Conservation (phyloP, 2,329 filamentous ascomycete species). For the Zasmidium angulare region DNA sequence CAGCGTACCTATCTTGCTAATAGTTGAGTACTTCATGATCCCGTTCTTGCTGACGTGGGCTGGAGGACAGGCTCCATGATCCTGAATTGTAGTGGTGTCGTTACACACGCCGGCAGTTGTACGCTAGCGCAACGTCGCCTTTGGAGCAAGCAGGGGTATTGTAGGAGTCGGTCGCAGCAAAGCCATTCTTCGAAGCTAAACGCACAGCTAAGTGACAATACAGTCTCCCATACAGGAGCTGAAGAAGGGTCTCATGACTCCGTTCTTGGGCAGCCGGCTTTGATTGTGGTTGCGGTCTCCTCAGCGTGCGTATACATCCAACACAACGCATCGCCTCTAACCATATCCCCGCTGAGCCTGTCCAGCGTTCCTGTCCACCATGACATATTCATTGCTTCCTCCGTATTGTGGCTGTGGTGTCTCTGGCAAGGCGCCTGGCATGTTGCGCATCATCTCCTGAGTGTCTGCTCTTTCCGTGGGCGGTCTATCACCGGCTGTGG, state of each 20-base stretch:
- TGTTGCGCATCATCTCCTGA: slow-evolving; percentile 23
- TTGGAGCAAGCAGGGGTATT: not conserved
- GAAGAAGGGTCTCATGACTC: slow-evolving; percentile 11
- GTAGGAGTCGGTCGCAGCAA: slow-evolving; percentile 1
- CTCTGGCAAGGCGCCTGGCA: slow-evolving; percentile 25
- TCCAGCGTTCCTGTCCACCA: slow-evolving; percentile 29
- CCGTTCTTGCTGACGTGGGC: no score
- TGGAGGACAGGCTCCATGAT: no score
- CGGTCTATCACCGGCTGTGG: slow-evolving; percentile 14
- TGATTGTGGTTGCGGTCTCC: slow-evolving; percentile 15
- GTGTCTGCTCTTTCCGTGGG: slow-evolving; percentile 23
- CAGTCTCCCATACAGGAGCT: slow-evolving; percentile 11
- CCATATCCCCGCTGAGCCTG: slow-evolving; percentile 24
- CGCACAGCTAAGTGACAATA: slow-evolving; percentile 19
- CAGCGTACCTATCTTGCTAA: no score
- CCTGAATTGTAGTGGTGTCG: not conserved
- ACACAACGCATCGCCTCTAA: slow-evolving; percentile 9
- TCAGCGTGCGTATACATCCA: slow-evolving; percentile 2
- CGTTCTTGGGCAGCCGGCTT: slow-evolving; percentile 16
- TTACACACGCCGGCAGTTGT: not conserved
- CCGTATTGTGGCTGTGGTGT: slow-evolving; percentile 22
- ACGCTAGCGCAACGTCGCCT: not conserved
- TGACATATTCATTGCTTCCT: slow-evolving; percentile 32
- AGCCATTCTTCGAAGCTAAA: slow-evolving; percentile 10
- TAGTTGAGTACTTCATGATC: not conserved